Percentiles rank a stretch among this genome's conserved stretches.
These are phyloP conservation scores for Leucocoprinus leucothites DNA, from an alignment of 768 basidiomycete species.

Conservation along the genomic window DNA sequence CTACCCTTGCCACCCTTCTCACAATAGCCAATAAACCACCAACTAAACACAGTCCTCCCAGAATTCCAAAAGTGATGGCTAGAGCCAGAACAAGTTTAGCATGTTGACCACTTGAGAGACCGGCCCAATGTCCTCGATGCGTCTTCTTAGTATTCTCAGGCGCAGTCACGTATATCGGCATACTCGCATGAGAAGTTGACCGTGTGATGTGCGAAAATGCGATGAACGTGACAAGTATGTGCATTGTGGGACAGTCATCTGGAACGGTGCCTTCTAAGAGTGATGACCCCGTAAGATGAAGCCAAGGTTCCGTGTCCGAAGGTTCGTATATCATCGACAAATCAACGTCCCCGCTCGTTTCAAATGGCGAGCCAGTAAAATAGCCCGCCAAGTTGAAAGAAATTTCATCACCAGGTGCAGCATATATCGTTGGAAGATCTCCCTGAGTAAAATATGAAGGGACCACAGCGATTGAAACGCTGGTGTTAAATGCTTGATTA, in stretches of 20 bases:
- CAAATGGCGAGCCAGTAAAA: conserved; percentile 47
- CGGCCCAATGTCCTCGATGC: conserved; percentile 28
- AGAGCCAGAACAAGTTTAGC: conserved; percentile 52
- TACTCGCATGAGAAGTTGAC: conserved; percentile 65
- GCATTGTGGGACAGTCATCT: conserved; percentile 32
- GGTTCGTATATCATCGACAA: conserved; percentile 58
- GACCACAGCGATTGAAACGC: conserved; percentile 61
- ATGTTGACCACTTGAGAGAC: conserved; percentile 41
- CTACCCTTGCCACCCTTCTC: conserved; percentile 52
- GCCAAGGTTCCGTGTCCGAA: conserved; percentile 13
- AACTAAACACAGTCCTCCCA: conserved; percentile 57
- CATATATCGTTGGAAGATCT: conserved; percentile 53
- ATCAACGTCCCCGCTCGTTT: conserved; percentile 36
- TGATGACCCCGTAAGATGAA: conserved; percentile 21
- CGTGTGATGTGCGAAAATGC: conserved; percentile 66
- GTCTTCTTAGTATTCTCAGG: conserved; percentile 31
- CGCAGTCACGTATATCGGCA: conserved; percentile 47
- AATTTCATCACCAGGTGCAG: conserved; percentile 47
- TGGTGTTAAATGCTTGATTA: conserved; percentile 65
- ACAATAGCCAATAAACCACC: conserved; percentile 53
- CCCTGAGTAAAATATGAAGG: conserved; percentile 69
- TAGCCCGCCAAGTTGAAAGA: conserved; percentile 52
- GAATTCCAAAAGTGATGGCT: conserved; percentile 55
- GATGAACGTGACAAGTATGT: conserved; percentile 55
- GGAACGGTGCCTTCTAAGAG: conserved; percentile 60